Conservation (phyloP, 441 rosid species). For the Codiaeum variegatum region DNA sequence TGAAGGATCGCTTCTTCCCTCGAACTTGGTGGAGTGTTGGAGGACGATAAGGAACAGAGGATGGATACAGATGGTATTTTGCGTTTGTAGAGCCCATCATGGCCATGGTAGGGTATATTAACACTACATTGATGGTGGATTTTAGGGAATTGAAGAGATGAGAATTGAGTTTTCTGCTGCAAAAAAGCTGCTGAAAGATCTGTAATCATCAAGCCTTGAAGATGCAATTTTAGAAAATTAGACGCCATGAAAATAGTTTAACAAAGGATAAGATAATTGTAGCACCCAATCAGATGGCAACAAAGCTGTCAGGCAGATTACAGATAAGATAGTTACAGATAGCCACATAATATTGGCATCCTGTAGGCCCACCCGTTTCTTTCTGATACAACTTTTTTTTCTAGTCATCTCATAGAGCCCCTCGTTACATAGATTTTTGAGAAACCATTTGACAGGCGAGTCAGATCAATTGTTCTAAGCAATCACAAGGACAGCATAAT, state of each 20-base stretch:
- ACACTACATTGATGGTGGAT: slow-evolving; percentile 3
- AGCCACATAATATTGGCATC: background rate
- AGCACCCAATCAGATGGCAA: background rate
- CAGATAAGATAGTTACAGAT: slow-evolving; percentile 12
- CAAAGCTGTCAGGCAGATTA: slow-evolving; percentile 6
- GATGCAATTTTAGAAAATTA: slow-evolving; percentile 35
- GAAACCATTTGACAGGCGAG: background rate
- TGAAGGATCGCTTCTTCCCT: slow-evolving; percentile 80
- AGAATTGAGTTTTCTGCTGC: slow-evolving; percentile 15
- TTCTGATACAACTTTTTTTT: background rate
- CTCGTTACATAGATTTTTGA: no score
- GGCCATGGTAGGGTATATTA: slow-evolving; percentile 1
- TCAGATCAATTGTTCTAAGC: background rate
- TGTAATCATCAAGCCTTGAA: slow-evolving; percentile 26
- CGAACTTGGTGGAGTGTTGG: slow-evolving; percentile 52
- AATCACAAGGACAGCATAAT: background rate
- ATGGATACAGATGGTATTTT: slow-evolving; percentile 27
- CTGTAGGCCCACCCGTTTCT: background rate
- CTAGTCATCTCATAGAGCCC: background rate
- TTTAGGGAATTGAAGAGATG: slow-evolving; percentile 23
- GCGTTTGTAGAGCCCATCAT: slow-evolving; percentile 19
- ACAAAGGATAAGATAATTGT: background rate
- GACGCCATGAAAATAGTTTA: slow-evolving; percentile 42
- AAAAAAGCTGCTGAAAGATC: slow-evolving; percentile 19
- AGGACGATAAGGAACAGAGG: slow-evolving; percentile 42